Base-by-base conservation (phyloP, 495 filamentous ascomycete genomes). In the Lichina pygmaea region DNA sequence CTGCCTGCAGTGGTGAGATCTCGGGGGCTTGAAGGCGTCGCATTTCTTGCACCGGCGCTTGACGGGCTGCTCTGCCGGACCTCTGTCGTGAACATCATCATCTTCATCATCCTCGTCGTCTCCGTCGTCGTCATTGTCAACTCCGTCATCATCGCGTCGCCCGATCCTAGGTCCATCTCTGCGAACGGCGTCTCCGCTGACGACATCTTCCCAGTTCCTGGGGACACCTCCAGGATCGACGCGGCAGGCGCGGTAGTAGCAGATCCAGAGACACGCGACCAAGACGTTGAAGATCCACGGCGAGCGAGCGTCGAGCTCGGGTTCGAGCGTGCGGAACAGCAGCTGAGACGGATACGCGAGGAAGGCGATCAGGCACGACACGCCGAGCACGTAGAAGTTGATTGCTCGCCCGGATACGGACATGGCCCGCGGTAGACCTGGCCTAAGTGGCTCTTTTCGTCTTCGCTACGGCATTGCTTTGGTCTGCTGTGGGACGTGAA, bases 1-100 rank as follows among this genome's bases (percentile, higher is more conserved):
- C 42, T 69, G 73, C 51, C 78, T 79, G 65, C 89, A 97, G 63
- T 97, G 89, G 62, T 97, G 91, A 38, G 84, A 71, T 44, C 89
- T 66, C 7, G 80, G 80, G 8, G 91, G 83, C 52, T 95, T 95
- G 13, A 68, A 71, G 10, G 73, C 71, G 42, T 75, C 63, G 55
- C 89, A 97, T 59, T 81, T 93, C 53, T 73, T 75, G 58, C 89
- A 97, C 82, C 83, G 94, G 50, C 73, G 56, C 24, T 24, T 24
- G 24, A 24, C 24, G 2, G 24, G 24, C 38, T 40, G 12, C 15
- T n/a, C 2, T 16, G 38, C 38, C 12, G 15, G n/a, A n/a, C 12
- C 15, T n/a, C 4, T 16, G 15, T n/a, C 12, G 38, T 40, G 38
- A 40, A n/a, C 38, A 40, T 40, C 38, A n/a, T 16, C 38, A 40